Percentiles rank a stretch among this genome's conserved stretches.
Evolutionary conservation across 768 basidiomycete species (phyloP).

Genomic region (Coprinopsis cinerea): DNA sequence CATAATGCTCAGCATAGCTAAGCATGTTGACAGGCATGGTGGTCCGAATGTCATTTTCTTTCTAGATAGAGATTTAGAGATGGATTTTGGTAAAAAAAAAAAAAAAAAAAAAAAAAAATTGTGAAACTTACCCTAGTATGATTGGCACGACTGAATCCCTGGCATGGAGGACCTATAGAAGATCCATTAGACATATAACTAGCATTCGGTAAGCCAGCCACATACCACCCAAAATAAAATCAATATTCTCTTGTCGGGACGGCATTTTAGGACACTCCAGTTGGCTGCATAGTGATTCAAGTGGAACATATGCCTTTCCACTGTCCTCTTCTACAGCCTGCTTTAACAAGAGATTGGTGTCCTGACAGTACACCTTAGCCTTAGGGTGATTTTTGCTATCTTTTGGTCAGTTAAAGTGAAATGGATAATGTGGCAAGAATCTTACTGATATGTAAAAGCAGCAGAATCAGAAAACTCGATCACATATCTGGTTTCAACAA

Average conservation of each 20-base stretch:
- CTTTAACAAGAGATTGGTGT: slow-evolving; percentile 52
- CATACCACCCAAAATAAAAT: slow-evolving; percentile 71
- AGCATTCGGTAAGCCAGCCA: slow-evolving; percentile 4
- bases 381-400: slow-evolving; percentile 56
- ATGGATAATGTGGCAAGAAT: slow-evolving; percentile 1
- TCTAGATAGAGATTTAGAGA: neutral
- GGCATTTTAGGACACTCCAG: slow-evolving; percentile 44
- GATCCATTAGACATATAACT: neutral
- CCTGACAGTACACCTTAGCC: slow-evolving; percentile 58
- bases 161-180: slow-evolving; percentile 66
- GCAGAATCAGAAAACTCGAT: slow-evolving; percentile 62
- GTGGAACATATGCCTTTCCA: slow-evolving; percentile 31
- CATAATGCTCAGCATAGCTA: slow-evolving; percentile 59
- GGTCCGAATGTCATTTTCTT: slow-evolving; percentile 33
- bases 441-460: slow-evolving; percentile 58
- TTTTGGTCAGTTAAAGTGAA: neutral
- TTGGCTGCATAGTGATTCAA: slow-evolving; percentile 37
- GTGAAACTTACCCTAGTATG: slow-evolving; percentile 44
- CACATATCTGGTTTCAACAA: slow-evolving; percentile 62
- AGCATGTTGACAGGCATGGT: slow-evolving; percentile 67
- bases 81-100: neutral
- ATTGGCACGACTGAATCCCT: slow-evolving; percentile 64
- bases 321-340: slow-evolving; percentile 47
- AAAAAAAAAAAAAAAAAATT: neutral
- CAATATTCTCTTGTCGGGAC: slow-evolving; percentile 49